A percentile compares a stretch with the other conserved stretches of the same genome.
Conservation (phyloP, 2,329 filamentous ascomycete genomes). For the Cytospora paraplurivora region DNA sequence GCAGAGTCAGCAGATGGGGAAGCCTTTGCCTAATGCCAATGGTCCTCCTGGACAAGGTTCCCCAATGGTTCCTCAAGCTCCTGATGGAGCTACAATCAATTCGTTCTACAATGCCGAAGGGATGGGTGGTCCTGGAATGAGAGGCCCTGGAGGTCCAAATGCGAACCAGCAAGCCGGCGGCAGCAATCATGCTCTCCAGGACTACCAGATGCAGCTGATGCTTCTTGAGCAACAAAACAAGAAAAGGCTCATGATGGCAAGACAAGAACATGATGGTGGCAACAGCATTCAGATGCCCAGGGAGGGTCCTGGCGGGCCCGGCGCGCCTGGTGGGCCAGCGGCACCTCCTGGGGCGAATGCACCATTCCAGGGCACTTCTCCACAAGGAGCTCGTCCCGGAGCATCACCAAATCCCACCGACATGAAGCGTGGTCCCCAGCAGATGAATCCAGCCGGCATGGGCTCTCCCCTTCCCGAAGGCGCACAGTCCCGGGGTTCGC, state of each 20-base stretch:
- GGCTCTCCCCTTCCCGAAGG: constrained; percentile 73
- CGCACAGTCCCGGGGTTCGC: constrained; percentile 65
- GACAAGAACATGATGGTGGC: constrained; percentile 74
- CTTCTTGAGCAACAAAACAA: constrained; percentile 85
- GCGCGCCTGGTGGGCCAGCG: constrained; percentile 53
- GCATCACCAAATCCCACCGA: constrained; percentile 77
- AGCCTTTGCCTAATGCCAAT: constrained; percentile 74
- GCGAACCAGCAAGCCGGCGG: constrained; percentile 52
- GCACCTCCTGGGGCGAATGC: constrained; percentile 40
- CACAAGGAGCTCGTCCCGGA: constrained; percentile 66
- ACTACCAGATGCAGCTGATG: constrained; percentile 91
- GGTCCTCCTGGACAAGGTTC: constrained; percentile 78
- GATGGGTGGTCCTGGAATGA: constrained; percentile 61
- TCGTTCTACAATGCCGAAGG: constrained; percentile 66
- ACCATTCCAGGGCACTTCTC: constrained; percentile 69
- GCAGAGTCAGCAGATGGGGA: constrained; percentile 78
- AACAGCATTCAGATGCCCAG: constrained; percentile 52
- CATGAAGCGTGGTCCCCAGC: constrained; percentile 76
- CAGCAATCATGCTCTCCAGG: constrained; percentile 81
- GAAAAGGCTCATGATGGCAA: constrained; percentile 80
- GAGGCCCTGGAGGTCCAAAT: constrained; percentile 48
- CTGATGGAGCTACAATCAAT: constrained; percentile 61
- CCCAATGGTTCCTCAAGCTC: constrained; percentile 76
- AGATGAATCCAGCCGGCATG: constrained; percentile 69
- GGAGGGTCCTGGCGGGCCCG: constrained; percentile 54